These are phyloP conservation scores for Alternaria longipes DNA, from an alignment of 2,329 filamentous ascomycete species.

Conservation along the genomic window DNA sequence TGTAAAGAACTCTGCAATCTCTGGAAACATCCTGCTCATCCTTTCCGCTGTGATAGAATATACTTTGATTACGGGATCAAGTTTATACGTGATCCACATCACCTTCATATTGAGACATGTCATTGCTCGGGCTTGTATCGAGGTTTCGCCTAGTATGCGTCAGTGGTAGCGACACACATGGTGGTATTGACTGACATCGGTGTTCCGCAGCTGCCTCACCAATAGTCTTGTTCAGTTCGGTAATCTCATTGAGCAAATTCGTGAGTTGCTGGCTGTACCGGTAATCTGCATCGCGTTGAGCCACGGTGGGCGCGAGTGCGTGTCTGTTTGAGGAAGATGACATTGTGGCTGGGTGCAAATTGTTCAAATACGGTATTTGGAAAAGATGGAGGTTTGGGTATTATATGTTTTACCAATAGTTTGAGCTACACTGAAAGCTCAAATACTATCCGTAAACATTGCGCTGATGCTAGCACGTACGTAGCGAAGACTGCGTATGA, in stretches of 20 bases:
- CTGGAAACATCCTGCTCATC: not conserved
- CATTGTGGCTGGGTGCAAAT: not conserved
- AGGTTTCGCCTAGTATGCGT: not conserved
- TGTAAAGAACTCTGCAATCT: not conserved
- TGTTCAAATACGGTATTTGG: no score
- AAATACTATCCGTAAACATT: not conserved
- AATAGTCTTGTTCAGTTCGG: not conserved
- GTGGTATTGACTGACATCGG: not conserved
- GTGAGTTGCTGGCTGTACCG: not conserved
- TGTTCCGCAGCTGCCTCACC: not conserved
- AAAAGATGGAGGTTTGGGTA: no score
- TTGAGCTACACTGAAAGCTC: not conserved
- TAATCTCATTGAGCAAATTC: not conserved
- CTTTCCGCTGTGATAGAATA: not conserved
- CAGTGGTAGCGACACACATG: not conserved
- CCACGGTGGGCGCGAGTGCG: not conserved
- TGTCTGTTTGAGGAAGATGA: not conserved
- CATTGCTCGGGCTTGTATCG: constrained; percentile 1
- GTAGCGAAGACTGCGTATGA: not conserved
- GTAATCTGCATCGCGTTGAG: not conserved
- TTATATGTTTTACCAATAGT: not conserved
- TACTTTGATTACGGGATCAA: not conserved
- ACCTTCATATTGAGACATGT: not conserved
- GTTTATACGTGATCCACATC: not conserved
- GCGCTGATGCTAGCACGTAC: not conserved